phyloP scores from a whole-genome alignment of 306 rosid genomes.

The Adenanthera pavonina region DNA sequence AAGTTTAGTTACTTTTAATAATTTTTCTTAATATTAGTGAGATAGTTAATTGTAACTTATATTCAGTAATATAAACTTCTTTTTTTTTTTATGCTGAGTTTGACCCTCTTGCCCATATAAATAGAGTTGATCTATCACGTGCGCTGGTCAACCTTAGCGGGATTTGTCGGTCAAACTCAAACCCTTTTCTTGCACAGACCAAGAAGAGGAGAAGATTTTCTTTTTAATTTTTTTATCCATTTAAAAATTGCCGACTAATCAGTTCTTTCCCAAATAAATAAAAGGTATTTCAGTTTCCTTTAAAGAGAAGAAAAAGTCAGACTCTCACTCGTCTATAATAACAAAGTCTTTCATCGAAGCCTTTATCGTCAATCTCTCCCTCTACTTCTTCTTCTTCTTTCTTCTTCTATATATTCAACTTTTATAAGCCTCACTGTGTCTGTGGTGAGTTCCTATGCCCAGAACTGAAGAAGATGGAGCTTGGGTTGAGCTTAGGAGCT shows the following conservation, averaged over 20 bases:
- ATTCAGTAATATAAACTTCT: too few species aligned
- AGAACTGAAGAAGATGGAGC: constrained; percentile 62
- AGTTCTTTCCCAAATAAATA: too few species aligned
- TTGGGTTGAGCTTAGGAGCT: constrained; percentile 86
- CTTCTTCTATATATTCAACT: constrained; percentile 5
- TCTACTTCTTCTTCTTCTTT: constrained; percentile 7
- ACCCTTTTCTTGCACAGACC: constrained; percentile 42
- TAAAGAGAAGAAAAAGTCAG: constrained; percentile 14
- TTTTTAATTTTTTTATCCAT: not conserved
- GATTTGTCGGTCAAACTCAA: constrained; percentile 80
- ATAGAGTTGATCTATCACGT: constrained; percentile 62
- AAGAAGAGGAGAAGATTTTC: constrained; percentile 8
- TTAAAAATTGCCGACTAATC: too few species aligned
- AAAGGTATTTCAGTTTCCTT: too few species aligned
- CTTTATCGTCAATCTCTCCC: constrained; percentile 41
- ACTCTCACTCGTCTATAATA: constrained; percentile 15
- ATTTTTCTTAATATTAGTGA: too few species aligned
- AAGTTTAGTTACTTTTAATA: too few species aligned
- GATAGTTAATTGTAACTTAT: too few species aligned
- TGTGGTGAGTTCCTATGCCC: constrained; percentile 22
- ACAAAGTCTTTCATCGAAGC: constrained; percentile 54
- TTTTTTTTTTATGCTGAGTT: too few species aligned
- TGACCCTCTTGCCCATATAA: constrained; percentile 29
- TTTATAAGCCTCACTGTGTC: not conserved
- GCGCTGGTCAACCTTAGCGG: constrained; percentile 65